A percentile compares a stretch with the other conserved stretches of the same genome.
phyloP scores from a whole-genome alignment of 2,329 filamentous ascomycete species.

The Cercospora sp. region DNA sequence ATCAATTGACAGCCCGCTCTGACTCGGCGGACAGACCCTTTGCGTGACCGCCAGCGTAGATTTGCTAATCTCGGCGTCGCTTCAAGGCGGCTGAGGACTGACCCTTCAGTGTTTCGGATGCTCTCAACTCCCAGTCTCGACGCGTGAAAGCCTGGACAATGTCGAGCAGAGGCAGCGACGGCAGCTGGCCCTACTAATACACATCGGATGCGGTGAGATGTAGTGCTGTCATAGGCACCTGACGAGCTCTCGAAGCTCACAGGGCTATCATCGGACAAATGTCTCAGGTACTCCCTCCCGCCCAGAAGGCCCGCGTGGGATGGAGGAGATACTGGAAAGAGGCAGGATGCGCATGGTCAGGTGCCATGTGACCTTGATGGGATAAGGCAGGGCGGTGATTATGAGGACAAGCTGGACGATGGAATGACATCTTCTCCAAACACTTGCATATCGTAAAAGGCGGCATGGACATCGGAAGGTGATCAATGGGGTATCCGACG shows the following conservation, averaged over 20 bases:
- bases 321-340: constrained; percentile 11
- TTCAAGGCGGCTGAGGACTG: constrained; percentile 3
- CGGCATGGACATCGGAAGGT: neutral
- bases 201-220: constrained; percentile 21
- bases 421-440: neutral
- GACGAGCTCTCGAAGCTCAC: constrained; percentile 17
- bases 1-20: constrained; percentile 8
- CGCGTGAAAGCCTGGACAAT: neutral
- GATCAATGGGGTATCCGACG: neutral
- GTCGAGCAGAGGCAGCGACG: neutral
- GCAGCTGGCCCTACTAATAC: constrained; percentile 8
- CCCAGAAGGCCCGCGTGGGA: constrained; percentile 22
- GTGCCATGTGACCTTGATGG: constrained; percentile 15
- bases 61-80: constrained; percentile 17
- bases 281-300: constrained; percentile 20
- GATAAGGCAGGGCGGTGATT: neutral
- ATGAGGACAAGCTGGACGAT: neutral
- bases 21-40: constrained; percentile 8
- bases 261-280: constrained; percentile 20
- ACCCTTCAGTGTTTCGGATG: constrained; percentile 10
- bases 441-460: neutral
- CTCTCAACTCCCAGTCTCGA: neutral
- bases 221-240: constrained; percentile 23
- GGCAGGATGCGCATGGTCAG: constrained; percentile 8
- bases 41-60: constrained; percentile 13